Percentiles rank a stretch among this genome's conserved stretches.
Conservation (phyloP, 495 filamentous ascomycete species). For the Daldinia vernicosa region DNA sequence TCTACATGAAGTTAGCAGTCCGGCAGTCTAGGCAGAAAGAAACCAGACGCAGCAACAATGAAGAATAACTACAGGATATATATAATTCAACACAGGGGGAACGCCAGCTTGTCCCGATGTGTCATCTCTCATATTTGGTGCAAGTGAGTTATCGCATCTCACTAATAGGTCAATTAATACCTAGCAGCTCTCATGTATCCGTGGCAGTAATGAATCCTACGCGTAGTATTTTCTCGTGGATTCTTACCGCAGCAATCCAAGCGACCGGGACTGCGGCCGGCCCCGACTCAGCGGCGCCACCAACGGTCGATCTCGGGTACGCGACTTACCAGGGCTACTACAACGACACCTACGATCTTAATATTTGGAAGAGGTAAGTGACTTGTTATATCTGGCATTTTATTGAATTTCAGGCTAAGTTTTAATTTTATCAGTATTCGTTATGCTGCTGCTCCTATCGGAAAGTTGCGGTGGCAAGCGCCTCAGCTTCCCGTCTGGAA, state of each 20-base stretch:
- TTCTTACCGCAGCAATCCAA: conserved; percentile 7
- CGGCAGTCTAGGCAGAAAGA: too few relatives aligned
- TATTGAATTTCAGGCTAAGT: conserved; percentile 16
- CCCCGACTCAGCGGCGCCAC: conserved; percentile 14
- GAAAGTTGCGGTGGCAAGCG: conserved; percentile 46
- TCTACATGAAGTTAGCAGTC: too few relatives aligned
- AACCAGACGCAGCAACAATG: too few relatives aligned
- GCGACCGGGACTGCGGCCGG: neutral
- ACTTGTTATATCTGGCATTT: neutral
- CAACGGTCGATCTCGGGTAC: conserved; percentile 51
- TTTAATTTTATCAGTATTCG: conserved; percentile 40
- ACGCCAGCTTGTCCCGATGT: too few relatives aligned
- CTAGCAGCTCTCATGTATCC: neutral
- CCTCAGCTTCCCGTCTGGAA: conserved; percentile 40
- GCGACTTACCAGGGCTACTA: conserved; percentile 52
- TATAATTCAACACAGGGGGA: too few relatives aligned
- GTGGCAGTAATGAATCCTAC: conserved; percentile 22
- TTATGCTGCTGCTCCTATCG: conserved; percentile 49
- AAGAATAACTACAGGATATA: too few relatives aligned
- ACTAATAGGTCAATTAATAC: neutral
- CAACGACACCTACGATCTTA: conserved; percentile 47
- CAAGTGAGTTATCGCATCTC: neutral
- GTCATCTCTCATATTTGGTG: neutral
- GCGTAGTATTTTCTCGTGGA: conserved; percentile 21
- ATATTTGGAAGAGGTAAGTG: conserved; percentile 53